Evolutionary conservation across 768 basidiomycete genomes (phyloP), one percentile per base, ranked within the genome.

Genomic region (Phlebiopsis gigantea): DNA sequence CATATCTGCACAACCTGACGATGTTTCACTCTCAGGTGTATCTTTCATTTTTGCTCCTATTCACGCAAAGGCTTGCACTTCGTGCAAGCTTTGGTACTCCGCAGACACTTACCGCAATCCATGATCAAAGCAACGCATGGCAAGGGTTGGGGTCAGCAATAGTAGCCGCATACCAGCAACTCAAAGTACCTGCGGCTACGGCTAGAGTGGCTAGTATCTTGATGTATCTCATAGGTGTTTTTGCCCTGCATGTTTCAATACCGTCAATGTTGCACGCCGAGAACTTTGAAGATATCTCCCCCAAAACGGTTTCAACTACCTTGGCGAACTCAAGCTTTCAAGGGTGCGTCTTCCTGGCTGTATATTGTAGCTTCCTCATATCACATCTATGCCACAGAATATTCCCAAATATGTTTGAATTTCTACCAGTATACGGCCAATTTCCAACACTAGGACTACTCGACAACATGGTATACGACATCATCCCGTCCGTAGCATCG

Each of bases 391-490:
- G 5, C n/a, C 44, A 19, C 19, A 19, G n/a, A 8, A 8, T 39
- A 9, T 39, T 39, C 34, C 8, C 12, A 9, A 3, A 9, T 50
- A n/a, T 34, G 28, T 4, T 25, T 24, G 51, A 53, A 22, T 42
- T 53, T 31, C 51, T 53, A 2, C 22, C 10, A 6, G 31, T 53
- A 9, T 53, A 53, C 51, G 34, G 26, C 4, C 51, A 53, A 22
- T 39, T 42, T 7, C 7, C 34, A 3, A 24, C n/a, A n/a, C n/a
- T 53, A 10, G 51, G 51, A 25, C 34, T 53, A n/a, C 12, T 24
- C 4, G 51, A 53, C 24, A 53, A 53, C 51, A 53, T 53, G 51
- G 29, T 53, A 1, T 53, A 53, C 19, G 51, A 53, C 14, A 22
- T 53, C 19, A 42, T 53, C 14, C 51, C 51, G 19, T 12, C 14